These are phyloP conservation scores for Leccinum aurantiacum DNA, from an alignment of 768 basidiomycete species.

Conservation along the genomic window DNA sequence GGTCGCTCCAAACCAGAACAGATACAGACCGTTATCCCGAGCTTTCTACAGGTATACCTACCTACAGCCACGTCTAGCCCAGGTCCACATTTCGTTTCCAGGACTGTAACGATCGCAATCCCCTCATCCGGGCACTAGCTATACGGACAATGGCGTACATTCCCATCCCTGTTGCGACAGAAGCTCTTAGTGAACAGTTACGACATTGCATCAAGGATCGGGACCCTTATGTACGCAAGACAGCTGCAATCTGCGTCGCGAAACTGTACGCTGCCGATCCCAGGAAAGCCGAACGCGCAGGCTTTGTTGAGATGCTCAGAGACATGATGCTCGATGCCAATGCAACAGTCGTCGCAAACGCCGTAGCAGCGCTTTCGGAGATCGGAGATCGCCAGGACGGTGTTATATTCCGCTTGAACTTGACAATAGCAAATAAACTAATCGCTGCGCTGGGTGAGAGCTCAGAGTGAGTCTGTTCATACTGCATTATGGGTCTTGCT, in stretches of 20 bases:
- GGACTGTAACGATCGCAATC: constrained; percentile 97
- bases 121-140: constrained; percentile 93
- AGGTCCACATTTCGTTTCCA: constrained; percentile 35
- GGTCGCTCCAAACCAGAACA: constrained; percentile 92
- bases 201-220: constrained; percentile 90
- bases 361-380: constrained; percentile 95
- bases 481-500: constrained; percentile 7
- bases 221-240: constrained; percentile 98
- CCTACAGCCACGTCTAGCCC: constrained; percentile 7
- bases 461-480: constrained; percentile 75
- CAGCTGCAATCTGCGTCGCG: constrained; percentile 95
- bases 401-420: constrained; percentile 87
- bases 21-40: constrained; percentile 86
- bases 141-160: constrained; percentile 99
- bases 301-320: constrained; percentile 87
- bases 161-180: constrained; percentile 84
- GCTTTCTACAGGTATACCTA: constrained; percentile 75
- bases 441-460: constrained; percentile 91
- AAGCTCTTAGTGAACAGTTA: constrained; percentile 84
- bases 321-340: constrained; percentile 93
- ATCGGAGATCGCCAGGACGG: constrained; percentile 95
- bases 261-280: constrained; percentile 92
- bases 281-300: constrained; percentile 80
- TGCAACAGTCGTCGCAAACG: constrained; percentile 96
- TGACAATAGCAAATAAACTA: constrained; percentile 84